These are phyloP conservation scores for Sporodiniella umbellata DNA, from an alignment of 371 early-diverging fungal species.

Conservation along the genomic window DNA sequence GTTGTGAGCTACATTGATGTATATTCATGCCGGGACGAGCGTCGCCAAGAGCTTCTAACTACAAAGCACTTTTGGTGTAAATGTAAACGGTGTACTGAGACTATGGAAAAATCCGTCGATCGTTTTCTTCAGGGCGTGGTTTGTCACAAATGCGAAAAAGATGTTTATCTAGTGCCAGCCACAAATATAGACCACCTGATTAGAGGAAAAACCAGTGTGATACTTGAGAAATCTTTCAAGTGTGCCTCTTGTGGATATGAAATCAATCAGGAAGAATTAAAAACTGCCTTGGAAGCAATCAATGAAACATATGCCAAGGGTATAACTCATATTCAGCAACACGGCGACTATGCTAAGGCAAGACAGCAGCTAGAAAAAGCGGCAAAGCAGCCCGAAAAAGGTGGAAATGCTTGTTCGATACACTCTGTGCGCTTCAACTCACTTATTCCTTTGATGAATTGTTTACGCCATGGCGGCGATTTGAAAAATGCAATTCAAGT, in stretches of 20 bases:
- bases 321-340: constrained; percentile 27
- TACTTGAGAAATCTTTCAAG: constrained; percentile 25
- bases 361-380: constrained; percentile 20
- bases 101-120: constrained; percentile 62
- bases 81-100: constrained; percentile 61
- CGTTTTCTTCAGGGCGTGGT: constrained; percentile 65
- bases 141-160: constrained; percentile 55
- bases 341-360: constrained; percentile 32
- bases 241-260: constrained; percentile 52
- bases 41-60: constrained; percentile 58
- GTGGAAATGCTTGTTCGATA: constrained; percentile 28
- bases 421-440: constrained; percentile 52
- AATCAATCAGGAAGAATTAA: constrained; percentile 24
- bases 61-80: constrained; percentile 73
- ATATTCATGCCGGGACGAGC: constrained; percentile 65
- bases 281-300: constrained; percentile 38
- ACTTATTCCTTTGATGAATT: constrained; percentile 54
- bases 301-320: constrained; percentile 25
- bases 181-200: constrained; percentile 27
- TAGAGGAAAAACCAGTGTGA: constrained; percentile 8
- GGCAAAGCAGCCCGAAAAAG: constrained; percentile 7
- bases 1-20: constrained; percentile 66
- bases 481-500: constrained; percentile 53
- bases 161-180: constrained; percentile 65
- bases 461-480: constrained; percentile 45